A percentile compares a stretch with the other conserved stretches of the same genome.
Conservation (phyloP, 2,329 filamentous ascomycete genomes). For the Nemania sp. region DNA sequence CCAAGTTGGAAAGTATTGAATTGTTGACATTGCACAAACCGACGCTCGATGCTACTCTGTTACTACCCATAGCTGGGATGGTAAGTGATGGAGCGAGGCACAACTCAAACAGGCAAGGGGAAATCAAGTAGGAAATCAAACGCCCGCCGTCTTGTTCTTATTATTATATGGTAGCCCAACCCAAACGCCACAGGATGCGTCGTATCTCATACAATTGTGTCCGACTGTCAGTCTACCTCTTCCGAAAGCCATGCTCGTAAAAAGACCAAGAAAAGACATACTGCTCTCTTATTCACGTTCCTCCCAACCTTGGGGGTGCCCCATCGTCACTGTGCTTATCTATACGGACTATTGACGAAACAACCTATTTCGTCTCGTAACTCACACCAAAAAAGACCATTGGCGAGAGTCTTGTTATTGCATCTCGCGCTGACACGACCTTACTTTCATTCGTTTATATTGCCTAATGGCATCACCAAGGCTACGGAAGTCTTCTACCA, state of each 20-base stretch:
- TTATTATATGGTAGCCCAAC: constrained; percentile 20
- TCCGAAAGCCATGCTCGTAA: constrained; percentile 17
- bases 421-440: not conserved
- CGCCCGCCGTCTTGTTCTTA: constrained; percentile 19
- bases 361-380: not conserved
- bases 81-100: not conserved
- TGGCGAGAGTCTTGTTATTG: not conserved
- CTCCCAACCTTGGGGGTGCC: not conserved
- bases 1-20: no score
- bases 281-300: not conserved
- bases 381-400: not conserved
- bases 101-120: not conserved
- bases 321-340: not conserved
- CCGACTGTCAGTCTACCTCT: constrained; percentile 16
- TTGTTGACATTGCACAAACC: no score
- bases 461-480: constrained; percentile 35
- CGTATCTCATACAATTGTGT: constrained; percentile 46
- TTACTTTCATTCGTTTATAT: not conserved
- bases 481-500: constrained; percentile 43
- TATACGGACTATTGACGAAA: not conserved
- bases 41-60: no score
- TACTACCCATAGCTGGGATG: no score
- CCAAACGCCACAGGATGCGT: constrained; percentile 42
- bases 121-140: not conserved
- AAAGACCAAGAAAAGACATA: not conserved